Evolutionary conservation across 1,284 basidiomycete species (phyloP).

Genomic region (Apiotrichum laibachii): DNA sequence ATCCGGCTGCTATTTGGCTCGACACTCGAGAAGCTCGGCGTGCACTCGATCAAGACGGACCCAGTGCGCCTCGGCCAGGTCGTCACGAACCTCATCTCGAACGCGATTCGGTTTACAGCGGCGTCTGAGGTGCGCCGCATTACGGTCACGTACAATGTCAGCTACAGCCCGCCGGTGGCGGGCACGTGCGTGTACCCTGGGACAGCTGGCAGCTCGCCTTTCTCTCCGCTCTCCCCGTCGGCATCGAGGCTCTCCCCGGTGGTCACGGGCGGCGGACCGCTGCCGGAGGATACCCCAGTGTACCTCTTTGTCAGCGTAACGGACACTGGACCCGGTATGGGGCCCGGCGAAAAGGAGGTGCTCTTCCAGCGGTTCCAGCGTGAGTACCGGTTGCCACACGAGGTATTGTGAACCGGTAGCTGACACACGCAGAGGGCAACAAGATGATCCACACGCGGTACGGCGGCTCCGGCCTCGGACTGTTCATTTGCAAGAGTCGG

Average conservation of each 20-base stretch:
- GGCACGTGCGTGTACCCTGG: conserved; percentile 21
- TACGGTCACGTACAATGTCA: conserved; percentile 30
- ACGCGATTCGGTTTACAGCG: conserved; percentile 34
- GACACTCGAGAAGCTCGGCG: conserved; percentile 11
- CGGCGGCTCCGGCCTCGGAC: conserved; percentile 39
- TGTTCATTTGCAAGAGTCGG: conserved; percentile 37
- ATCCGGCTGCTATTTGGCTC: conserved; percentile 22
- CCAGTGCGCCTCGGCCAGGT: conserved; percentile 40
- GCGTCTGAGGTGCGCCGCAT: conserved; percentile 23
- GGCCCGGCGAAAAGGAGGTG: conserved; percentile 21
- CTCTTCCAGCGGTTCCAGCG: conserved; percentile 33
- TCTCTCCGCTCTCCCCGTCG: background rate
- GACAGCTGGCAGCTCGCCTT: background rate
- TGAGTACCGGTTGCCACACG: background rate
- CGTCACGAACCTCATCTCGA: conserved; percentile 32
- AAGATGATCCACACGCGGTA: conserved; percentile 34
- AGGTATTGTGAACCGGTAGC: background rate
- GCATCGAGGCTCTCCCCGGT: too few relatives aligned
- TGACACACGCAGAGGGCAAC: conserved; percentile 21
- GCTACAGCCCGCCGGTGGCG: conserved; percentile 22
- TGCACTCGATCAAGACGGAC: conserved; percentile 29
- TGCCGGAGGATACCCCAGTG: conserved; percentile 16
- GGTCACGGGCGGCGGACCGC: too few relatives aligned
- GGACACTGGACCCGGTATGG: conserved; percentile 39
- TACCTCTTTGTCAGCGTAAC: conserved; percentile 28